Percentiles rank a stretch among this genome's conserved stretches.
These are phyloP conservation scores for Hemisphaericaspora lyxosophila DNA, from an alignment of 1,139 yeast genomes.

Conservation along the genomic window DNA sequence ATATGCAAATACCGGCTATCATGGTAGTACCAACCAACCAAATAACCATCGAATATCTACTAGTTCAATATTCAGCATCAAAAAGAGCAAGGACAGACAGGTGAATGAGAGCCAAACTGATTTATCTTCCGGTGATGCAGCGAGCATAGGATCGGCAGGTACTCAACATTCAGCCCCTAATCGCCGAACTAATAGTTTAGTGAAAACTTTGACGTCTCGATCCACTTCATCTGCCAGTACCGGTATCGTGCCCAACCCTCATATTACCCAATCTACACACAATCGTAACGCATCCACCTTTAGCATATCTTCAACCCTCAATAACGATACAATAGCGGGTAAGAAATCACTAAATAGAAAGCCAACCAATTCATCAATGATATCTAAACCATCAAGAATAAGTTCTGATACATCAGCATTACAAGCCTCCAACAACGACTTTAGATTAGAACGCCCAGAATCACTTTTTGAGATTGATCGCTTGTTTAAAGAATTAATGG, in stretches of 20 bases:
- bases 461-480: conserved; percentile 62
- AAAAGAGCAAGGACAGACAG: conserved; percentile 25
- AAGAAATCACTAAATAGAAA: conserved; percentile 18
- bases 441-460: conserved; percentile 52
- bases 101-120: conserved; percentile 31
- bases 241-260: conserved; percentile 31
- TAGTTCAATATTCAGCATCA: conserved; percentile 41
- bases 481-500: conserved; percentile 70
- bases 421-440: conserved; percentile 15
- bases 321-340: conserved; percentile 34
- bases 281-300: conserved; percentile 43
- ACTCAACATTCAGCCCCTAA: conserved; percentile 25
- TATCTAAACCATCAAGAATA: conserved; percentile 31
- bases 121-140: conserved; percentile 35
- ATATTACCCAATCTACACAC: conserved; percentile 33
- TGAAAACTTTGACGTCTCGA: conserved; percentile 33
- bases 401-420: conserved; percentile 17
- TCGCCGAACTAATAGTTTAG: conserved; percentile 66
- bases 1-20: conserved; percentile 16
- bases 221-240: conserved; percentile 13
- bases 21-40: conserved; percentile 13
- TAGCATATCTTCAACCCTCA: conserved; percentile 27
- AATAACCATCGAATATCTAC: conserved; percentile 28
- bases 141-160: conserved; percentile 30
- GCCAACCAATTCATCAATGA: conserved; percentile 24